phyloP scores from a whole-genome alignment of 306 rosid species.

The Cucurbita argyrosperma region DNA sequence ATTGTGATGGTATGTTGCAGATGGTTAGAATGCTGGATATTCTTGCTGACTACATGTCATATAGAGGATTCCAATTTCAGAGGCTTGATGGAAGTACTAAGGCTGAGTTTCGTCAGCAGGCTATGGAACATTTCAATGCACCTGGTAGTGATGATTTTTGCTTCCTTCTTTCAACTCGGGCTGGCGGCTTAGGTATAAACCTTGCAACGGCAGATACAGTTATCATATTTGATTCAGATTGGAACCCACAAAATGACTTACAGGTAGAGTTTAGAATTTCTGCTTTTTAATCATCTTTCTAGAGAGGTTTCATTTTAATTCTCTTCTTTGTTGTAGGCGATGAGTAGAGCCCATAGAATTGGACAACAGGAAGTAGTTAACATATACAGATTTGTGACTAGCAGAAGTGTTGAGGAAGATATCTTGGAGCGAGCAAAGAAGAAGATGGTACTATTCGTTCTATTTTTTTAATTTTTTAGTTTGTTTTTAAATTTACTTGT shows the following conservation, averaged over 20 bases:
- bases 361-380: conserved; percentile 99
- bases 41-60: conserved; percentile 80
- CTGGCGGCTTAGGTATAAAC: conserved; percentile 97
- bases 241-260: conserved; percentile 98
- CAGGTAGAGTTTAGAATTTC: conserved; percentile 37
- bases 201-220: conserved; percentile 99
- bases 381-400: conserved; percentile 92
- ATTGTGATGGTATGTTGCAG: conserved; percentile 33
- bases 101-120: conserved; percentile 95
- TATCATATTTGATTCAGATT: conserved; percentile 94
- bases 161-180: conserved; percentile 97
- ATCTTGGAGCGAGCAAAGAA: conserved; percentile 96
- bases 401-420: conserved; percentile 99
- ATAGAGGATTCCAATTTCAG: conserved; percentile 91
- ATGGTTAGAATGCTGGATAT: conserved; percentile 98
- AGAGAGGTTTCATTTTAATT: neutral
- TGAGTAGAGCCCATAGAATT: conserved; percentile 98
- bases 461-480: neutral
- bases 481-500: neutral
- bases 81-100: conserved; percentile 98
- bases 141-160: conserved; percentile 98
- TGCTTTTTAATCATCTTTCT: neutral
- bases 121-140: conserved; percentile 98
- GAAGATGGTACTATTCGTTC: conserved; percentile 57
- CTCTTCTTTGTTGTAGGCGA: conserved; percentile 43